Conservation (phyloP, 768 basidiomycete genomes). For the Russula foetens region DNA sequence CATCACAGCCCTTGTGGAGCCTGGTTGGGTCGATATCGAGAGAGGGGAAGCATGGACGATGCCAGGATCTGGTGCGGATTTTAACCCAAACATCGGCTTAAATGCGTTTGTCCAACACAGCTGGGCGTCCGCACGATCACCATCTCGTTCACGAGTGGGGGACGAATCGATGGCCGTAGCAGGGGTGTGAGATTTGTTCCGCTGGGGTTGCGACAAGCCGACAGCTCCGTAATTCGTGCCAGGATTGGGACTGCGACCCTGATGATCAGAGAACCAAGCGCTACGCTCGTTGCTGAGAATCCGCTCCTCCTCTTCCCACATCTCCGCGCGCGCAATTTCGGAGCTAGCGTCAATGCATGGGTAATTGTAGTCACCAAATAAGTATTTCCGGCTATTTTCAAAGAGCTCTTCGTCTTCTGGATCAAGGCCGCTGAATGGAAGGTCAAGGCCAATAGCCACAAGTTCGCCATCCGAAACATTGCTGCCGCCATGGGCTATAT, state of each 20-base stretch:
- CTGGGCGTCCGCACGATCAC: constrained; percentile 31
- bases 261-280: constrained; percentile 60
- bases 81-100: constrained; percentile 18
- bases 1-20: constrained; percentile 5
- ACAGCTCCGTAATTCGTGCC: constrained; percentile 53
- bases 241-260: constrained; percentile 28
- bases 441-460: constrained; percentile 39
- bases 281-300: constrained; percentile 68
- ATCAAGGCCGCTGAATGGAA: constrained; percentile 64
- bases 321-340: constrained; percentile 51
- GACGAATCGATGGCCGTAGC: constrained; percentile 39
- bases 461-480: constrained; percentile 46
- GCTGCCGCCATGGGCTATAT: constrained; percentile 60
- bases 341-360: constrained; percentile 84
- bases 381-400: constrained; percentile 61
- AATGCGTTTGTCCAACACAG: constrained; percentile 38
- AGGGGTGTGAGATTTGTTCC: constrained; percentile 11
- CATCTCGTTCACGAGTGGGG: constrained; percentile 30
- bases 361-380: constrained; percentile 90
- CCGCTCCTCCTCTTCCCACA: constrained; percentile 84
- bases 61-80: constrained; percentile 17
- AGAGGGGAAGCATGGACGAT: neutral
- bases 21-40: neutral
- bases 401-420: constrained; percentile 72
- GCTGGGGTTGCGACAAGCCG: constrained; percentile 12